These are phyloP conservation scores for Dactylonectria macrodidyma DNA, from an alignment of 2,329 filamentous ascomycete species.

Conservation along the genomic window DNA sequence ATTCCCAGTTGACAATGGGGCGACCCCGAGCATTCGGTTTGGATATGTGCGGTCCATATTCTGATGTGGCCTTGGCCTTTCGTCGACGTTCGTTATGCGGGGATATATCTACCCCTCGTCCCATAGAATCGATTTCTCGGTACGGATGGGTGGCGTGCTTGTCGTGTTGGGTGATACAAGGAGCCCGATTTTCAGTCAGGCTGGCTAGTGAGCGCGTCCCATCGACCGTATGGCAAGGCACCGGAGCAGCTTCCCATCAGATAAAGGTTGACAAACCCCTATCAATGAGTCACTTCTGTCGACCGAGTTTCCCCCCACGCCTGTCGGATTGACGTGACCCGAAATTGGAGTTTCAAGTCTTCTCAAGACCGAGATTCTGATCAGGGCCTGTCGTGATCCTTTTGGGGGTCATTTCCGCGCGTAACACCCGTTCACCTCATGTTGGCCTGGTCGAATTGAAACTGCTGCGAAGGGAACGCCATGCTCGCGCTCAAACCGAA, in stretches of 20 bases:
- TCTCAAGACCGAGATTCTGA: background rate
- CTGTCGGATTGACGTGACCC: background rate
- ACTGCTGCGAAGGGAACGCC: constrained; percentile 91
- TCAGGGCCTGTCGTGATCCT: background rate
- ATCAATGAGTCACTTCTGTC: background rate
- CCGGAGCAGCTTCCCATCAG: background rate
- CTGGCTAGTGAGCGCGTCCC: constrained; percentile 3
- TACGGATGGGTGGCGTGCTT: background rate
- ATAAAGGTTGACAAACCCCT: background rate
- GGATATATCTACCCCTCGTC: constrained; percentile 47
- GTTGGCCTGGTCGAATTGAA: constrained; percentile 78
- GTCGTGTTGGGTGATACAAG: background rate
- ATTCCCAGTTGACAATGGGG: constrained; percentile 17
- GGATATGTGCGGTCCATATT: constrained; percentile 10
- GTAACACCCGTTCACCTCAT: constrained; percentile 55
- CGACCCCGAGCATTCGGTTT: background rate
- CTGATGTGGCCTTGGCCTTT: constrained; percentile 22
- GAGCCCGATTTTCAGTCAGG: constrained; percentile 5
- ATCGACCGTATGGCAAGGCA: background rate
- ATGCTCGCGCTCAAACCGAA: constrained; percentile 95
- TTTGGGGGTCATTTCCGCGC: constrained; percentile 16
- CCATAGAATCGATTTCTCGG: constrained; percentile 26
- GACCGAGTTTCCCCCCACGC: background rate
- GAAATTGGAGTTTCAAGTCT: background rate
- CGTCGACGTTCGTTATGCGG: constrained; percentile 35